Conservation (phyloP, 2,329 filamentous ascomycete genomes). For the Botrytis sinoallii region DNA sequence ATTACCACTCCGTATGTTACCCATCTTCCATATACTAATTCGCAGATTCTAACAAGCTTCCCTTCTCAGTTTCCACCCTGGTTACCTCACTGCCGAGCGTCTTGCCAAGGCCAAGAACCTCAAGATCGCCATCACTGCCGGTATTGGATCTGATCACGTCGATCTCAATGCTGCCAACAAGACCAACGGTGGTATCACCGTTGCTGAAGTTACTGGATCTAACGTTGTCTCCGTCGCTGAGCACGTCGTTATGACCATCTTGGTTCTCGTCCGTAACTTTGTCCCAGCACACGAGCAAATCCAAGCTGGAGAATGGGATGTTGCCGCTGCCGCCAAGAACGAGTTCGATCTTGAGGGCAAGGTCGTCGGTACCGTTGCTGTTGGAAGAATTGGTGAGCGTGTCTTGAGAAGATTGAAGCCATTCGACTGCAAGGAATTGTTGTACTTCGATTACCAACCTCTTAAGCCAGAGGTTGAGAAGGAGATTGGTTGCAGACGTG, state of each 20-base stretch:
- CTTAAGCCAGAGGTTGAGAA: constrained; percentile 80
- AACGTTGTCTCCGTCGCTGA: constrained; percentile 98
- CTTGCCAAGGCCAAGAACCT: constrained; percentile 98
- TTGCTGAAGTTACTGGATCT: constrained; percentile 95
- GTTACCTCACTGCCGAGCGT: constrained; percentile 94
- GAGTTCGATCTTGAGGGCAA: constrained; percentile 97
- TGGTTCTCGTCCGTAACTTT: constrained; percentile 94
- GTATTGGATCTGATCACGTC: constrained; percentile 97
- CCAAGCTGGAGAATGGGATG: constrained; percentile 85
- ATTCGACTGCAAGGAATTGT: constrained; percentile 98
- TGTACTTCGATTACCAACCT: constrained; percentile 99
- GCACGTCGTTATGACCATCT: constrained; percentile 99
- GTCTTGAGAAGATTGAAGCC: constrained; percentile 93
- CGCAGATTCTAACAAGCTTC: not conserved
- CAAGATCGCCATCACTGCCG: constrained; percentile 94
- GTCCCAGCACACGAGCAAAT: constrained; percentile 96
- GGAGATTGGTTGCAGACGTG: constrained; percentile 92
- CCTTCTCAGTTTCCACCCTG: constrained; percentile 80
- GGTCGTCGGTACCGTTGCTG: constrained; percentile 95
- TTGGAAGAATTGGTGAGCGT: constrained; percentile 97
- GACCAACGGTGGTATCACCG: constrained; percentile 96
- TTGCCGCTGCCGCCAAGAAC: constrained; percentile 94
- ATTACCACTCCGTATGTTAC: constrained; percentile 86
- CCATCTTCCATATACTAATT: not conserved
- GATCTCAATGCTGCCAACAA: constrained; percentile 90